Evolutionary conservation across 2,329 filamentous ascomycete genomes (phyloP).

Genomic region (Penicillium griseofulvum): DNA sequence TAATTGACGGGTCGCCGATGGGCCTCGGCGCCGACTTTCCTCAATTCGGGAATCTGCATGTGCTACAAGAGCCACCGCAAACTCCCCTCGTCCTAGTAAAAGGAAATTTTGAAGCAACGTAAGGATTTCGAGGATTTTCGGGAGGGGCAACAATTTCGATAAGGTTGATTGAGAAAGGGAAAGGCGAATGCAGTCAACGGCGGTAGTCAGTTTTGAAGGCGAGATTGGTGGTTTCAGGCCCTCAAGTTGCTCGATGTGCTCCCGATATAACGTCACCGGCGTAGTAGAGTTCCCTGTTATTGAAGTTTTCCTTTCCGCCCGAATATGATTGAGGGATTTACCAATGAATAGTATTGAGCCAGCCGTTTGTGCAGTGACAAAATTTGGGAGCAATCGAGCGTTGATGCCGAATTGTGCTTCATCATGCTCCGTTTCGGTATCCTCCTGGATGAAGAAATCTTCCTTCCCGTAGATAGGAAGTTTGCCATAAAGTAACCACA

Average conservation of each 20-base stretch:
- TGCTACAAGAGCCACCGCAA: slow-evolving; percentile 79
- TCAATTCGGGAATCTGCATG: slow-evolving; percentile 79
- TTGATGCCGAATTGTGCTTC: slow-evolving; percentile 58
- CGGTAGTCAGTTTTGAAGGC: slow-evolving; percentile 64
- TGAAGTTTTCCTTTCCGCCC: slow-evolving; percentile 48
- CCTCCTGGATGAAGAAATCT: slow-evolving; percentile 79
- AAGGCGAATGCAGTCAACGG: slow-evolving; percentile 72
- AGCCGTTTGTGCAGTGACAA: slow-evolving; percentile 72
- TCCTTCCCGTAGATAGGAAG: slow-evolving; percentile 71
- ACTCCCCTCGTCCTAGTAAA: slow-evolving; percentile 82
- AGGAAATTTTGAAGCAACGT: slow-evolving; percentile 81
- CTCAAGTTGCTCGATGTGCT: slow-evolving; percentile 59
- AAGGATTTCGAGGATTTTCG: slow-evolving; percentile 73
- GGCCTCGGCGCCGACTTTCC: slow-evolving; percentile 63
- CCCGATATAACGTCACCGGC: slow-evolving; percentile 56
- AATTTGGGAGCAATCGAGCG: slow-evolving; percentile 67
- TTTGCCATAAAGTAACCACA: slow-evolving; percentile 87
- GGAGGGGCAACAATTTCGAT: slow-evolving; percentile 74
- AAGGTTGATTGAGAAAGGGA: slow-evolving; percentile 81
- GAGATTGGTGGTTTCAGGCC: slow-evolving; percentile 71
- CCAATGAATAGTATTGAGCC: slow-evolving; percentile 88
- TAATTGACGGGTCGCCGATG: slow-evolving; percentile 52
- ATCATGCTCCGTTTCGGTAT: slow-evolving; percentile 40
- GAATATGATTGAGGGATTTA: slow-evolving; percentile 80
- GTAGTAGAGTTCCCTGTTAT: slow-evolving; percentile 36